A percentile compares a stretch with the other conserved stretches of the same genome.
Evolutionary conservation across 2,329 filamentous ascomycete species (phyloP).

Genomic region (Echinosphaeria canescens): DNA sequence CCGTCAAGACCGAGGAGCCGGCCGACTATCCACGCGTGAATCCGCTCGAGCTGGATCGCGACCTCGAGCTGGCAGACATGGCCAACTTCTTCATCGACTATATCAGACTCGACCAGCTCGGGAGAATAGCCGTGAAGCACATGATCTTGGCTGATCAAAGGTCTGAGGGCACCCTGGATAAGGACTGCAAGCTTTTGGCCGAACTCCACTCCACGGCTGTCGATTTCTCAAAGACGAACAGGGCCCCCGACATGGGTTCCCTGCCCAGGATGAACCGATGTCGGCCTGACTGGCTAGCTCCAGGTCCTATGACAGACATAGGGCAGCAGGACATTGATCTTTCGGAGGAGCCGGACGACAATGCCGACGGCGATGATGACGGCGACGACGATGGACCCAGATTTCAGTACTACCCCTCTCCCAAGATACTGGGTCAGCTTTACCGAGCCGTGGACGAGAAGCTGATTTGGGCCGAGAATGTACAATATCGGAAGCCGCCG

Average conservation of each 20-base stretch:
- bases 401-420: conserved; percentile 39
- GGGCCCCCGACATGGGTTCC: conserved; percentile 23
- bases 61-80: conserved; percentile 44
- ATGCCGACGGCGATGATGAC: conserved; percentile 17
- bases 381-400: conserved; percentile 19
- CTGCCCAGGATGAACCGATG: conserved; percentile 17
- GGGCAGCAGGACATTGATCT: no score
- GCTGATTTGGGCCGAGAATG: conserved; percentile 34
- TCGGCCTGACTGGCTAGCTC: conserved; percentile 32
- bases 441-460: conserved; percentile 56
- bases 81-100: conserved; percentile 64
- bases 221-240: conserved; percentile 58
- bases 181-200: conserved; percentile 30
- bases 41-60: conserved; percentile 34
- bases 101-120: conserved; percentile 44
- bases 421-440: conserved; percentile 46
- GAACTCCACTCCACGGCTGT: conserved; percentile 48
- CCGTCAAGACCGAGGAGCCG: conserved; percentile 25
- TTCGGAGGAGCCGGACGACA: conserved; percentile 11
- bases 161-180: conserved; percentile 23
- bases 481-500: conserved; percentile 13
- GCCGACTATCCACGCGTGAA: conserved; percentile 46
- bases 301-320: not conserved
- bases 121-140: conserved; percentile 42
- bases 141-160: conserved; percentile 39